Evolutionary conservation across 805 yeast genomes (phyloP).

Genomic region (Ogataea siamensis): DNA sequence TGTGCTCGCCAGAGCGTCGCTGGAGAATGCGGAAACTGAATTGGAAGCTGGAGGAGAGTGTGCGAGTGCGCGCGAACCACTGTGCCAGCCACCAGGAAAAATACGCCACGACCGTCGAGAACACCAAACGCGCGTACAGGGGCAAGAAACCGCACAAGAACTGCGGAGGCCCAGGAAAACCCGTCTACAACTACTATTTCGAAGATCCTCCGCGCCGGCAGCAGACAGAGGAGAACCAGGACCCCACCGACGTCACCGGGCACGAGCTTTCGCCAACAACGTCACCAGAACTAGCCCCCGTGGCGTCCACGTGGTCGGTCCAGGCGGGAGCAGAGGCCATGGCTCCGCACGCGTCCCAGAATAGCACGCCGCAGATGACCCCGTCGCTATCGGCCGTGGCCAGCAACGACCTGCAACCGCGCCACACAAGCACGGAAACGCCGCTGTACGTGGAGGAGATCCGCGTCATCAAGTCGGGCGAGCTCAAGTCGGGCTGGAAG

Average conservation of each 20-base stretch:
- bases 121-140: conserved; percentile 31
- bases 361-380: conserved; percentile 6
- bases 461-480: conserved; percentile 73
- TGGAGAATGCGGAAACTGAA: conserved; percentile 91
- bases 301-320: conserved; percentile 31
- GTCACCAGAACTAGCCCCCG: conserved; percentile 21
- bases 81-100: conserved; percentile 60
- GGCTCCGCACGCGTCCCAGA: conserved; percentile 14
- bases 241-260: conserved; percentile 1
- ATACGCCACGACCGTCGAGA: conserved; percentile 44
- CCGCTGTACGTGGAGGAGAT: conserved; percentile 65
- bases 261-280: conserved; percentile 10
- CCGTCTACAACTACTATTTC: conserved; percentile 28
- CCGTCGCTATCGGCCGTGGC: conserved; percentile 5
- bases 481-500: conserved; percentile 91
- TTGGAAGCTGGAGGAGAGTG: conserved; percentile 87
- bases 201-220: conserved; percentile 25
- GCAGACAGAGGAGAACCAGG: conserved; percentile 6
- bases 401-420: conserved; percentile 9
- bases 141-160: conserved; percentile 28
- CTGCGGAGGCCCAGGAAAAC: conserved; percentile 30
- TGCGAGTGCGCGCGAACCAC: conserved; percentile 56
- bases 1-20: conserved; percentile 55
- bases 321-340: conserved; percentile 13
- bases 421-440: conserved; percentile 10